phyloP scores from a whole-genome alignment of 768 basidiomycete species.

The Tulasnella sp. region DNA sequence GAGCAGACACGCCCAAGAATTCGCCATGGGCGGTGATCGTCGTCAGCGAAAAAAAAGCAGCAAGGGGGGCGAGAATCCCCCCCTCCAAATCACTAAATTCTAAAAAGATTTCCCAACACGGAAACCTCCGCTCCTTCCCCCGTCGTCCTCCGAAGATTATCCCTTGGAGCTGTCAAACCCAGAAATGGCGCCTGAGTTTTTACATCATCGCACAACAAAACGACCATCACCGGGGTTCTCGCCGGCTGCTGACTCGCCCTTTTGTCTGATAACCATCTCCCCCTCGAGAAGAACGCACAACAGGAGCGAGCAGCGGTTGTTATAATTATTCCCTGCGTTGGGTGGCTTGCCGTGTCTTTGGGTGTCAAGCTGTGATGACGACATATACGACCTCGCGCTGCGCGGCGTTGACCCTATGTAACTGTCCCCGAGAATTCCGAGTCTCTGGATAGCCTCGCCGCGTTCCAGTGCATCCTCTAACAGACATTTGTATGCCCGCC shows the following conservation, averaged over 20 bases:
- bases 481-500: neutral
- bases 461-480: neutral
- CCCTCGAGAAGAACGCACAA: neutral
- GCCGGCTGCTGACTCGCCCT: neutral
- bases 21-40: neutral
- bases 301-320: no score
- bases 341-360: neutral
- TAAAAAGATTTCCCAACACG: neutral
- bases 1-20: neutral
- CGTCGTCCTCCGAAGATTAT: neutral
- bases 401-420: neutral
- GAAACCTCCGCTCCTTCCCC: neutral
- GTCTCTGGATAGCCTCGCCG: neutral
- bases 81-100: neutral
- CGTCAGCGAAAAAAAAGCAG: neutral
- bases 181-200: neutral
- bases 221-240: neutral
- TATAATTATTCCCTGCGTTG: neutral
- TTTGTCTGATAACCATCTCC: neutral
- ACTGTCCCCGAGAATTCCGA: conserved; percentile 4
- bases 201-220: neutral
- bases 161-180: neutral
- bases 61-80: neutral
- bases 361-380: neutral
- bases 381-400: neutral